Percentiles rank a stretch among this genome's conserved stretches.
These are phyloP conservation scores for Colletotrichum somersetense DNA, from an alignment of 2,329 filamentous ascomycete species.

Conservation along the genomic window DNA sequence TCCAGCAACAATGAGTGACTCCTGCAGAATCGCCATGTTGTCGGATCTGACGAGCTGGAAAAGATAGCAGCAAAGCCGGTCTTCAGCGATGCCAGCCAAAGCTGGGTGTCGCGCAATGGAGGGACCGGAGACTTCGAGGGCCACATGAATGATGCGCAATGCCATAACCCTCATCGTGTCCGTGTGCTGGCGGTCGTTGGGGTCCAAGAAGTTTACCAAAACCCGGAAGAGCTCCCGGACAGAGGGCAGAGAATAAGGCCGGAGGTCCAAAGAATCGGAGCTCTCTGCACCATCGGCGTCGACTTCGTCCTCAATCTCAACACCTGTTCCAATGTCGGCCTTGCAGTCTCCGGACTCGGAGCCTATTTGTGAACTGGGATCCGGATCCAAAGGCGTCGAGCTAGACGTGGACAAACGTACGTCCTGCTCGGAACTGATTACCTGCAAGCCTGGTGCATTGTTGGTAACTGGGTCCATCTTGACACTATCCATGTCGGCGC, in stretches of 20 bases:
- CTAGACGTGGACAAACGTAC: conserved; percentile 35
- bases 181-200: conserved; percentile 91
- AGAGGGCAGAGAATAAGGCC: conserved; percentile 92
- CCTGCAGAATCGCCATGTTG: conserved; percentile 94
- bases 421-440: conserved; percentile 12
- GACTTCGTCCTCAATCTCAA: conserved; percentile 38
- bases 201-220: conserved; percentile 91
- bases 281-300: conserved; percentile 52
- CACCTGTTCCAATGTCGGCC: conserved; percentile 1
- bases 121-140: conserved; percentile 93
- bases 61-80: conserved; percentile 91
- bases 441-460: conserved; percentile 25
- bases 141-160: conserved; percentile 95
- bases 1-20: conserved; percentile 90
- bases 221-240: conserved; percentile 96
- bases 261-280: conserved; percentile 70
- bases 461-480: conserved; percentile 74
- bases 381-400: conserved; percentile 21
- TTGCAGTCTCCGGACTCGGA: conserved; percentile 33
- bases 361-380: conserved; percentile 11
- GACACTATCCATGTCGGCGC: conserved; percentile 78
- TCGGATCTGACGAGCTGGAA: conserved; percentile 97
- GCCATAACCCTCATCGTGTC: conserved; percentile 98
- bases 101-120: conserved; percentile 94
- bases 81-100: conserved; percentile 87